Percentiles rank a stretch among this genome's conserved stretches.
Conservation (phyloP, 306 rosid genomes). For the Luffa aegyptiaca region DNA sequence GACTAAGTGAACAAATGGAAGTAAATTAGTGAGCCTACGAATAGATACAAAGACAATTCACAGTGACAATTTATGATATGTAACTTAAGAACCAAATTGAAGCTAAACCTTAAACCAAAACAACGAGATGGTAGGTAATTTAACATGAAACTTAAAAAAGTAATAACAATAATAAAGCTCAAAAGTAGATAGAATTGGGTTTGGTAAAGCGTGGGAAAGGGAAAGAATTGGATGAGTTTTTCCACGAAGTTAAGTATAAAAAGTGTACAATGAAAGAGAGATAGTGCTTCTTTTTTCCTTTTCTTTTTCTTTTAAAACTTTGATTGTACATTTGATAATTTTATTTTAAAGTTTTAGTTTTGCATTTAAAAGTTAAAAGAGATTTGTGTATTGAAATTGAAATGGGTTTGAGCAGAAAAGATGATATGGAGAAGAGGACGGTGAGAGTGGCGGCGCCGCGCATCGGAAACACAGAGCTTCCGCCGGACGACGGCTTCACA, state of each 20-base stretch:
- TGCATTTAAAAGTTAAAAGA: background rate
- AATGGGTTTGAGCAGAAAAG: constrained; percentile 25
- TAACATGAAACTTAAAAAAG: background rate
- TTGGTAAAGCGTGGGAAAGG: background rate
- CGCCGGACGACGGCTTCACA: constrained; percentile 64
- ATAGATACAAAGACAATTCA: too few relatives aligned
- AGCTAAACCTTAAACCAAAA: background rate
- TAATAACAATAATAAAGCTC: background rate
- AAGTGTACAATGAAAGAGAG: background rate
- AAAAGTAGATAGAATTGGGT: background rate
- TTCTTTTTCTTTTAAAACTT: background rate
- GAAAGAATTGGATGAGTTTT: background rate
- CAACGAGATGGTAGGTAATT: background rate
- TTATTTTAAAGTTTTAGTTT: background rate
- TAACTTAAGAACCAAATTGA: background rate
- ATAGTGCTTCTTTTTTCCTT: background rate
- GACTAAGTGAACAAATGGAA: too few relatives aligned
- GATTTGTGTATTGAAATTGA: background rate
- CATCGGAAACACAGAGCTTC: constrained; percentile 56
- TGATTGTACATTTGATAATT: too few relatives aligned
- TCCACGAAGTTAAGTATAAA: background rate
- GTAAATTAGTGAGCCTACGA: too few relatives aligned
- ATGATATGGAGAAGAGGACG: constrained; percentile 24
- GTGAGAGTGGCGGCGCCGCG: constrained; percentile 37
- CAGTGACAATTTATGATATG: background rate